phyloP scores from a whole-genome alignment of 2,329 filamentous ascomycete species.

The Juglanconis sp. region DNA sequence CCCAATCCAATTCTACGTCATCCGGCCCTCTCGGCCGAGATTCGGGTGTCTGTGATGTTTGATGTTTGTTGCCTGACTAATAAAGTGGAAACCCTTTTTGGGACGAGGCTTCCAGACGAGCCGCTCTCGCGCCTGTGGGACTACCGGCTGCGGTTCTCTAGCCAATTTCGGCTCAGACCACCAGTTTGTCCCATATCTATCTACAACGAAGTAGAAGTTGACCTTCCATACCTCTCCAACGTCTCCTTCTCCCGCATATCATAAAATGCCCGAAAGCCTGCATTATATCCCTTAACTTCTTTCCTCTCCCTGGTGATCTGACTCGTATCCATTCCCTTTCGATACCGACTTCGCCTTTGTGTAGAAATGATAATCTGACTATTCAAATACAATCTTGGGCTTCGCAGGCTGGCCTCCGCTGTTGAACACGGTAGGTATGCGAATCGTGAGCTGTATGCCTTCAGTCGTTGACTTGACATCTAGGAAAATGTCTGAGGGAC shows the following conservation, averaged over 20 bases:
- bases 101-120: neutral
- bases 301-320: neutral
- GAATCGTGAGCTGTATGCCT: conserved; percentile 55
- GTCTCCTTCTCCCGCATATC: neutral
- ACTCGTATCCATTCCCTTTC: neutral
- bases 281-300: neutral
- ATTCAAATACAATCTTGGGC: conserved; percentile 32
- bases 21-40: conserved; percentile 3
- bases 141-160: neutral
- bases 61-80: neutral
- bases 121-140: neutral
- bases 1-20: conserved; percentile 9
- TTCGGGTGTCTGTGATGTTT: neutral
- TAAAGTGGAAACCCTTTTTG: neutral
- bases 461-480: conserved; percentile 57
- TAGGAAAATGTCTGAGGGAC: conserved; percentile 52
- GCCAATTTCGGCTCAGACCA: neutral
- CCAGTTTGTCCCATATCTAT: neutral
- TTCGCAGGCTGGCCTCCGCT: conserved; percentile 27
- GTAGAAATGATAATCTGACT: neutral
- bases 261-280: neutral
- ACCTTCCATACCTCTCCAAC: neutral
- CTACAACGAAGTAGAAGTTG: neutral
- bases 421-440: conserved; percentile 55
- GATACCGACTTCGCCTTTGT: neutral